Percentiles rank a stretch among this genome's conserved stretches.
These are phyloP conservation scores for Panicum hallii DNA, from an alignment of 202 grass and related monocot species.

Conservation along the genomic window DNA sequence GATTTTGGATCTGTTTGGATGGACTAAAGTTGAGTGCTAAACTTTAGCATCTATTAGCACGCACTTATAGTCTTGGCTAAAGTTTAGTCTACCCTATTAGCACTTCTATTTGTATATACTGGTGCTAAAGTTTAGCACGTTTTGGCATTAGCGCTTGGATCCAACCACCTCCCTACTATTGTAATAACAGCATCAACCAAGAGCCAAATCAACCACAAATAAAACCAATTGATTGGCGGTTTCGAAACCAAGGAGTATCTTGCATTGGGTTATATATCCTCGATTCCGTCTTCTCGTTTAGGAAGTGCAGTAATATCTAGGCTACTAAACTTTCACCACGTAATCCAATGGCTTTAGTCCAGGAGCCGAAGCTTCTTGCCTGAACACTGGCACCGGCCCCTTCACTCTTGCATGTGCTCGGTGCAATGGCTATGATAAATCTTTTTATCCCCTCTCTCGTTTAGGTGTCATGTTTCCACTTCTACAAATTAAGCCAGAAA, in stretches of 20 bases:
- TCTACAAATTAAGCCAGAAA: neutral
- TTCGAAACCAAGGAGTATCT: neutral
- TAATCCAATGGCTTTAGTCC: neutral
- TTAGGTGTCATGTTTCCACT: neutral
- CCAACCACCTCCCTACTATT: too few relatives aligned
- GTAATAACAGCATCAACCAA: too few relatives aligned
- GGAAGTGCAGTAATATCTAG: neutral
- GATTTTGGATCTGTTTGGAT: too few relatives aligned
- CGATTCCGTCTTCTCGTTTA: neutral
- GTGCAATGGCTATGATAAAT: neutral
- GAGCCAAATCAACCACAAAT: too few relatives aligned
- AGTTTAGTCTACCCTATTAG: too few relatives aligned
- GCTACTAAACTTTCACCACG: neutral
- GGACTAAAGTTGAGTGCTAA: too few relatives aligned
- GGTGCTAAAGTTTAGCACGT: too few relatives aligned
- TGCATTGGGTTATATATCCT: neutral
- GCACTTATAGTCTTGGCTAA: too few relatives aligned
- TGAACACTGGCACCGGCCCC: neutral
- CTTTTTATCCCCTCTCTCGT: neutral
- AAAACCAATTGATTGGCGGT: neutral
- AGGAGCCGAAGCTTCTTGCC: neutral
- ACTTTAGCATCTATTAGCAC: too few relatives aligned
- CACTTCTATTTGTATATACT: too few relatives aligned
- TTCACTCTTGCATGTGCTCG: neutral
- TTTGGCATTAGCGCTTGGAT: too few relatives aligned